Conservation (phyloP, 371 early-diverging fungal species). For the Mucor mucedo region DNA sequence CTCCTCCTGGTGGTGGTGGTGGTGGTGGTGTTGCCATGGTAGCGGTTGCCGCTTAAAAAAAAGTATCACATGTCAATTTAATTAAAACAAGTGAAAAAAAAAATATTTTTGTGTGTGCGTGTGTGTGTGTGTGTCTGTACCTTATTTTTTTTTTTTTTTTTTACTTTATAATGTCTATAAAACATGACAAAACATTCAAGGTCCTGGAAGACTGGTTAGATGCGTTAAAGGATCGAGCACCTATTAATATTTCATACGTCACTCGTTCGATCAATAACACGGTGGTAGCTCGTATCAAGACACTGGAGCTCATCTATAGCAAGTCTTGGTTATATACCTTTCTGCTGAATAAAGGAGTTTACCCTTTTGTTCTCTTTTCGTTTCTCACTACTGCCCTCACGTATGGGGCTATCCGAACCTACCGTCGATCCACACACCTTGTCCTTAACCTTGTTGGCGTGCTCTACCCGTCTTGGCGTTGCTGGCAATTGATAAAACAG, state of each 20-base stretch:
- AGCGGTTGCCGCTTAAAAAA: neutral
- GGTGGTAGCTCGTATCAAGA: constrained; percentile 26
- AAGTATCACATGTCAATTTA: constrained; percentile 3
- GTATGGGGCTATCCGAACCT: constrained; percentile 32
- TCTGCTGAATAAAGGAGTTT: constrained; percentile 40
- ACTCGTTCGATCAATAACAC: constrained; percentile 32
- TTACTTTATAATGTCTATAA: constrained; percentile 10
- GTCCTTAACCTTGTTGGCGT: constrained; percentile 45
- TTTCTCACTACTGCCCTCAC: constrained; percentile 28
- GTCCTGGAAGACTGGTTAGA: constrained; percentile 17
- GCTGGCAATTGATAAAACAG: constrained; percentile 36
- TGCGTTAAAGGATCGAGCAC: constrained; percentile 32
- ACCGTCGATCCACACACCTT: constrained; percentile 34
- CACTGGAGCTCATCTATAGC: constrained; percentile 43
- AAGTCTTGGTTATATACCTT: constrained; percentile 36
- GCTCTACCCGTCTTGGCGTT: constrained; percentile 47
- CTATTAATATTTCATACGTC: constrained; percentile 44
- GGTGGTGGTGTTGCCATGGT: too few relatives aligned
- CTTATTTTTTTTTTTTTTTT: too few relatives aligned
- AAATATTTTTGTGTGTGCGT: too few relatives aligned
- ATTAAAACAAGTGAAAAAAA: too few relatives aligned
- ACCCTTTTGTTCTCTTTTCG: constrained; percentile 40
- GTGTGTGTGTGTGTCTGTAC: too few relatives aligned
- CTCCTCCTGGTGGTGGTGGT: too few relatives aligned
- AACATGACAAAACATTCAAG: constrained; percentile 9